A percentile compares a stretch with the other conserved stretches of the same genome.
Conservation (phyloP, 2,329 filamentous ascomycete species). For the Trichocomaceae sp. region DNA sequence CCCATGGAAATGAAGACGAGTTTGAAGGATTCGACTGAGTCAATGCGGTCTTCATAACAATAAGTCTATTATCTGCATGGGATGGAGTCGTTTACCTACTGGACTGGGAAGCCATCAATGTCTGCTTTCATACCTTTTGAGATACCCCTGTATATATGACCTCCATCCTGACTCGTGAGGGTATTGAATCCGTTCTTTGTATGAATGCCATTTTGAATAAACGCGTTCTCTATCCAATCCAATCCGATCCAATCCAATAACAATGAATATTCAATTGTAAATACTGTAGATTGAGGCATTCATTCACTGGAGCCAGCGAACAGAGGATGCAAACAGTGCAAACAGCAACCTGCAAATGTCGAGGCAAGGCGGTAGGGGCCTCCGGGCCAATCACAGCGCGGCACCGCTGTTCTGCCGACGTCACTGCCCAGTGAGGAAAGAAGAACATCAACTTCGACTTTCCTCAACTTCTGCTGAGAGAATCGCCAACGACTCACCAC, state of each 20-base stretch:
- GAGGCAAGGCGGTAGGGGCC: not conserved
- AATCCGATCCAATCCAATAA: too few relatives aligned
- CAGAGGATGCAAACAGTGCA: not conserved
- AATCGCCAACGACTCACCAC: not conserved
- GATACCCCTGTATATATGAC: not conserved
- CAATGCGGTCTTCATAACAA: too few relatives aligned
- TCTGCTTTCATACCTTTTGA: not conserved
- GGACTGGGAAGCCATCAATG: not conserved
- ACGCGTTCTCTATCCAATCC: too few relatives aligned
- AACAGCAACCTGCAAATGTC: not conserved
- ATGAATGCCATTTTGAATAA: too few relatives aligned
- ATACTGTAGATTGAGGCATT: too few relatives aligned
- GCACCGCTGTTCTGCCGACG: not conserved
- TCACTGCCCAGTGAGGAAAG: slow-evolving; percentile 1
- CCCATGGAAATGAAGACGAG: slow-evolving; percentile 39
- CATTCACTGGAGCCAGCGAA: not conserved
- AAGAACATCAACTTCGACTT: not conserved
- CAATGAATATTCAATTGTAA: too few relatives aligned
- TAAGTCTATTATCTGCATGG: not conserved
- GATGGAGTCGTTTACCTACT: not conserved
- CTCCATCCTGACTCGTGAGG: too few relatives aligned
- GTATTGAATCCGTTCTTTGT: too few relatives aligned
- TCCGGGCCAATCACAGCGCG: not conserved
- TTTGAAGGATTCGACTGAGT: slow-evolving; percentile 38
- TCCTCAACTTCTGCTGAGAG: not conserved